Conservation (phyloP, 1,139 yeast genomes). For the Hansenula sp. region DNA sequence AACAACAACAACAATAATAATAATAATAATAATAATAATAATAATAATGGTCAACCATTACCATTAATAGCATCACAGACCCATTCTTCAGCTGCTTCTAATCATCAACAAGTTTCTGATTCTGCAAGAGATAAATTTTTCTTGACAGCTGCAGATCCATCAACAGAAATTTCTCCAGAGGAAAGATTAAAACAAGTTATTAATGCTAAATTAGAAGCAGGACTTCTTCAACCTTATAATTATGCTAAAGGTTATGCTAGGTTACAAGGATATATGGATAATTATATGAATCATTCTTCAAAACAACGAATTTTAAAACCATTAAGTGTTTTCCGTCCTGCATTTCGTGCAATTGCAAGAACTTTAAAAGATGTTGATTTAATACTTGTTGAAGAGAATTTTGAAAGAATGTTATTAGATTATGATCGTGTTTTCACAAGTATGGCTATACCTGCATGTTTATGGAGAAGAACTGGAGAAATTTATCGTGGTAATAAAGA, state of each 20-base stretch:
- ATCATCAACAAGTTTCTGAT: constrained; percentile 45
- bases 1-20: no score
- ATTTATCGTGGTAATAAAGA: constrained; percentile 94
- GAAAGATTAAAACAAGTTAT: constrained; percentile 93
- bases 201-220: constrained; percentile 92
- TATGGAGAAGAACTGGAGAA: constrained; percentile 97
- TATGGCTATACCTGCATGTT: constrained; percentile 97
- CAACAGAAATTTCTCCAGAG: constrained; percentile 91
- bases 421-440: constrained; percentile 95
- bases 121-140: constrained; percentile 92
- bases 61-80: neutral
- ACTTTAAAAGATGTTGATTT: constrained; percentile 88
- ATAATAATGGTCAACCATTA: neutral
- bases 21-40: neutral
- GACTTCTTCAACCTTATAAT: constrained; percentile 86
- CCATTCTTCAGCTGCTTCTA: constrained; percentile 2
- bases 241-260: constrained; percentile 94
- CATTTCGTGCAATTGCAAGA: constrained; percentile 89
- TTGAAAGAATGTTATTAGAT: constrained; percentile 88
- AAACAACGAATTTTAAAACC: constrained; percentile 89
- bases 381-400: constrained; percentile 88
- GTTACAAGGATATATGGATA: constrained; percentile 87
- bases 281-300: constrained; percentile 82
- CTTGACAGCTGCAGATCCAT: constrained; percentile 95
- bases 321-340: constrained; percentile 82